phyloP scores from a whole-genome alignment of 2,329 filamentous ascomycete genomes.

The Sclerotinia glacialis region DNA sequence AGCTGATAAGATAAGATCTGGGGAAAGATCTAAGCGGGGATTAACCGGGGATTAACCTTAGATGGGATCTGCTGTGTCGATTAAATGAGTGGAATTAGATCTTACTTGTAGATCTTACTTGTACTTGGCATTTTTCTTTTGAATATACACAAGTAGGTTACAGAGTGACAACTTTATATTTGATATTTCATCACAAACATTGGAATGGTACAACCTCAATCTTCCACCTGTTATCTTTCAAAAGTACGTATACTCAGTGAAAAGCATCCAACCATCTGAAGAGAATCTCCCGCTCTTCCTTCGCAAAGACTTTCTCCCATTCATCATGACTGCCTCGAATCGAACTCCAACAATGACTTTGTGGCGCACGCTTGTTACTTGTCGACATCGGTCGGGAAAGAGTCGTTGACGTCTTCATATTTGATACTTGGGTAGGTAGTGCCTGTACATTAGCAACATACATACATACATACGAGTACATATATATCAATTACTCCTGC shows the following conservation, averaged over 20 bases:
- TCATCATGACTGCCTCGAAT: background rate
- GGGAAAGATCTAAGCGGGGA: conserved; percentile 1
- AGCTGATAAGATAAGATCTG: conserved; percentile 9
- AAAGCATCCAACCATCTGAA: no score
- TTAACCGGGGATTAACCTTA: background rate
- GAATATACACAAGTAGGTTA: no score
- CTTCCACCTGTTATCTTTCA: no score
- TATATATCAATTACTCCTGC: background rate
- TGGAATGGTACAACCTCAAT: no score
- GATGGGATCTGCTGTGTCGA: background rate
- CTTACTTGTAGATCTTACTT: no score
- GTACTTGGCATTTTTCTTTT: no score
- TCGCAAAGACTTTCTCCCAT: background rate
- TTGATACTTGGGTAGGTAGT: background rate
- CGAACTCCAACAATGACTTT: background rate
- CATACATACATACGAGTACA: no score
- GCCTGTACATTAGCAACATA: background rate
- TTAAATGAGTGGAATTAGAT: no score
- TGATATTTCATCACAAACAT: no score
- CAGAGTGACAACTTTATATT: no score
- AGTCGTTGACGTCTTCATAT: background rate
- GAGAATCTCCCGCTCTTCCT: no score
- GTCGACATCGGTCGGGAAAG: background rate
- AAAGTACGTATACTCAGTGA: no score
- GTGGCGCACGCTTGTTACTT: background rate